phyloP scores from a whole-genome alignment of 805 yeast species.

The Nakazawaea wickerhamii region DNA sequence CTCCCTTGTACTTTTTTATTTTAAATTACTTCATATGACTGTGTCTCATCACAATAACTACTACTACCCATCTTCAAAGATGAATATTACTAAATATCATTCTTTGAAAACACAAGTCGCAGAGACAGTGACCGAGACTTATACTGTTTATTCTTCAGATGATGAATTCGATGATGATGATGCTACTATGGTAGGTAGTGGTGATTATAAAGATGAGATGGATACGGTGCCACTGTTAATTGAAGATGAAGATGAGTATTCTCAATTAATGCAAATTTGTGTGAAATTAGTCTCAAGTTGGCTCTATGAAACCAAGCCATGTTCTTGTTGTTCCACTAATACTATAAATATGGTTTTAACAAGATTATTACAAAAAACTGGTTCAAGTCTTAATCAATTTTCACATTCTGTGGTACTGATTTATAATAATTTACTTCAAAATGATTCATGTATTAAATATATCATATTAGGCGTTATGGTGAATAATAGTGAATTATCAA shows the following conservation, averaged over 20 bases:
- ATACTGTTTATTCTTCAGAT: constrained; percentile 1
- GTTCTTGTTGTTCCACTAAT: not conserved
- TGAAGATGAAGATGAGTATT: constrained; percentile 1
- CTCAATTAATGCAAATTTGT: constrained; percentile 11
- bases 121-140: not conserved
- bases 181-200: not conserved
- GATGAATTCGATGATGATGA: not conserved
- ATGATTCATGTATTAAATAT: constrained; percentile 1
- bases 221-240: constrained; percentile 1
- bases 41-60: not conserved
- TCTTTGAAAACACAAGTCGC: not conserved
- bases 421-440: not conserved
- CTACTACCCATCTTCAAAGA: not conserved
- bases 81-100: not conserved
- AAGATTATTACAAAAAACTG: not conserved
- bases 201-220: not conserved
- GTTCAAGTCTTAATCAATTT: not conserved
- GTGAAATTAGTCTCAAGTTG: too few relatives aligned
- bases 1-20: not conserved
- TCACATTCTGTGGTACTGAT: not conserved
- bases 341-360: not conserved
- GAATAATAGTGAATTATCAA: not conserved
- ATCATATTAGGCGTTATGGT: constrained; percentile 6
- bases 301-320: not conserved
- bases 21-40: not conserved